Conservation (phyloP, 805 yeast species). For the Nakazawaea ernobii region DNA sequence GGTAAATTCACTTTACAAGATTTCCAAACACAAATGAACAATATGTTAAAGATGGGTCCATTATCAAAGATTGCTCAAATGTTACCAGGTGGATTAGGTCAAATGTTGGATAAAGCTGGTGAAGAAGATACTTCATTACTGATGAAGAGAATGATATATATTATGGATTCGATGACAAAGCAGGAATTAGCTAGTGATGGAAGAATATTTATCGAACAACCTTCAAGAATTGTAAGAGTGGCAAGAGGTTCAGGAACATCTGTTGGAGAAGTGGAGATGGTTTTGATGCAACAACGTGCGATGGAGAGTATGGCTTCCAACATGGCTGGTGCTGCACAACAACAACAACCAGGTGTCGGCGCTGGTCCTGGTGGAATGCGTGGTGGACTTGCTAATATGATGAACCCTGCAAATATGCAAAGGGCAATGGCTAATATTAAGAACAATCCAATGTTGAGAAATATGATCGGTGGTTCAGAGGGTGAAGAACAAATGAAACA, state of each 20-base stretch:
- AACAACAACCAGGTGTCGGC: conserved; percentile 48
- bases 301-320: conserved; percentile 90
- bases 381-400: conserved; percentile 22
- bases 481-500: conserved; percentile 32
- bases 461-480: conserved; percentile 15
- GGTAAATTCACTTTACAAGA: conserved; percentile 92
- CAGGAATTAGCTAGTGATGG: conserved; percentile 91
- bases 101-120: conserved; percentile 78
- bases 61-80: conserved; percentile 87
- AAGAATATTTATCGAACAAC: conserved; percentile 67
- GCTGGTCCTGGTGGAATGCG: conserved; percentile 52
- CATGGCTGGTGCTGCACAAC: conserved; percentile 51
- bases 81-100: conserved; percentile 89
- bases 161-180: conserved; percentile 94
- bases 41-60: conserved; percentile 96
- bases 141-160: conserved; percentile 82
- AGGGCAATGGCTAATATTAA: conserved; percentile 55
- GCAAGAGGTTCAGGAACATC: conserved; percentile 94
- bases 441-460: conserved; percentile 34
- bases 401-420: conserved; percentile 28
- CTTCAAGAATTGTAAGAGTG: conserved; percentile 80
- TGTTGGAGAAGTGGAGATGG: conserved; percentile 89
- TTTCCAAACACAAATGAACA: conserved; percentile 91
- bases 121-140: conserved; percentile 87
- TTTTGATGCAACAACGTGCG: conserved; percentile 83